Evolutionary conservation across 768 basidiomycete species (phyloP), one percentile per base, ranked within the genome.

Genomic region (Phaeotremella skinneri): DNA sequence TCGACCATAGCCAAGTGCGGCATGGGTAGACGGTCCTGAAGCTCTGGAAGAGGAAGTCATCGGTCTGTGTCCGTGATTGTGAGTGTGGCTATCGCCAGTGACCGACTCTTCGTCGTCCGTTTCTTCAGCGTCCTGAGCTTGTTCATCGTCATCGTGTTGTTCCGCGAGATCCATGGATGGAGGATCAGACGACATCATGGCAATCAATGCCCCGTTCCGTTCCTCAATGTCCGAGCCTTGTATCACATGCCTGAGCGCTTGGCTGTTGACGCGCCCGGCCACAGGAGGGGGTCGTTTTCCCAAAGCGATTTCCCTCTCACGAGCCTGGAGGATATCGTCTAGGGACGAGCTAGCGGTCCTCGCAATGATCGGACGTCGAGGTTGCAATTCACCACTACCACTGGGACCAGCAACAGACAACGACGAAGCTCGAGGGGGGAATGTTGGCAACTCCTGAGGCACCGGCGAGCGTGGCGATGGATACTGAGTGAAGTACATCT

Each of bases 161-260:
- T 61, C 62, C 20, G 55, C 47, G 7, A 55, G 34, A 50, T 63
- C 65, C 49, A 56, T 55, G 7, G 62, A 63, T 14, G 66, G 62
- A 4, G 66, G 58, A 42, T 63, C 62, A 26, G 59, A 61, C 7
- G 58, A 48, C 56, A 67, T 61, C 20, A 67, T 30, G n/a, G 58
- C 55, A 9, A 64, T 37, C n/a, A 67, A 47, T 27, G 58, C 34
- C 17, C 53, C 43, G 31, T 61, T 56, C 23, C 58, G 49, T 41
- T 55, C 62, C 26, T 56, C 54, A 4, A 48, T 49, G 27, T 58
- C 62, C 6, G 23, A 20, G 21, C 52, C 57, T 30, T 58, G n/a
- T 11, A 55, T 58, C 17, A 25, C 11, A 23, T 50, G 32, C 56
- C 49, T 0, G 37, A 34, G 21, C 43, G 34, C 17, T 30, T 56